Conservation (phyloP, 306 rosid species). For the Cicer judaicum region DNA sequence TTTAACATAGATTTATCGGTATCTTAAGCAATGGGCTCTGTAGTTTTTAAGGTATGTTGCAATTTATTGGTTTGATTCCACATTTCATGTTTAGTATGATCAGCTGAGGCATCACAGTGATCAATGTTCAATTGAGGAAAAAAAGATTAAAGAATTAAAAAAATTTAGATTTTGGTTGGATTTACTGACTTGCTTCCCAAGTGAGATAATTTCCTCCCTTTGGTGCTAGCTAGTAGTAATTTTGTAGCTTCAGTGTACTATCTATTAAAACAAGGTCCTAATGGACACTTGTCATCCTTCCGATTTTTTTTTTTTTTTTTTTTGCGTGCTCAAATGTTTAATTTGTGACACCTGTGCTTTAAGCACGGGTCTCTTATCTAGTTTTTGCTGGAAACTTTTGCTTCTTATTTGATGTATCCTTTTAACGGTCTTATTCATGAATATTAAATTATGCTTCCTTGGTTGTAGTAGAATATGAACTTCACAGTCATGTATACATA, state of each 20-base stretch:
- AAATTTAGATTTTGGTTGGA: slow-evolving; percentile 10
- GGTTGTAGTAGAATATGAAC: slow-evolving; percentile 21
- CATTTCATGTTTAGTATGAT: slow-evolving; percentile 22
- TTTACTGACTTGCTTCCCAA: slow-evolving; percentile 26
- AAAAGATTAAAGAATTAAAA: neutral
- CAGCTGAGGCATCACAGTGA: slow-evolving; percentile 7
- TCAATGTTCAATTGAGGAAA: neutral
- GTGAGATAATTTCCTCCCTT: slow-evolving; percentile 21
- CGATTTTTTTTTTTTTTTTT: no score
- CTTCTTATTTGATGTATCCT: slow-evolving; percentile 35
- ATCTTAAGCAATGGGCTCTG: slow-evolving; percentile 16
- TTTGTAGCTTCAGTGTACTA: slow-evolving; percentile 1
- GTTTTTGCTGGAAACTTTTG: slow-evolving; percentile 8
- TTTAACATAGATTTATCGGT: slow-evolving; percentile 13
- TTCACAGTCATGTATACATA: slow-evolving; percentile 11
- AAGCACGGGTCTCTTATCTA: no score
- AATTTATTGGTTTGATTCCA: slow-evolving; percentile 30
- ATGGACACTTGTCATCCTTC: no score
- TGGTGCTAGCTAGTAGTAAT: slow-evolving; percentile 14
- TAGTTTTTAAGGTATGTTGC: neutral
- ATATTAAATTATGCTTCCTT: slow-evolving; percentile 3
- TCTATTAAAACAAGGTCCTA: no score
- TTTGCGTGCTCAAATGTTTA: no score
- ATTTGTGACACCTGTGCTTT: no score
- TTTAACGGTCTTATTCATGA: slow-evolving; percentile 18